Conservation (phyloP, 129 eudicot species). For the Artemisia argyi region DNA sequence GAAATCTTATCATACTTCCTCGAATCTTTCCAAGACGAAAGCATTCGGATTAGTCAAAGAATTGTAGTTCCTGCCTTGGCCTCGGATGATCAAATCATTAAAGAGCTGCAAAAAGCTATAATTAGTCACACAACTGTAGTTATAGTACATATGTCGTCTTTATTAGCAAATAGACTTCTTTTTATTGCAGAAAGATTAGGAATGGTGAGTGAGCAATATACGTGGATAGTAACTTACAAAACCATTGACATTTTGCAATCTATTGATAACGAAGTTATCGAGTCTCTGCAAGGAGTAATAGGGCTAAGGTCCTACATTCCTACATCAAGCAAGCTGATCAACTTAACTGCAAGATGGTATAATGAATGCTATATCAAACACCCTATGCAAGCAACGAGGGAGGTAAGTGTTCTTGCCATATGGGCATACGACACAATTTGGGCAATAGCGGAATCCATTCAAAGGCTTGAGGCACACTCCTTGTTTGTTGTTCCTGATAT, state of each 20-base stretch:
- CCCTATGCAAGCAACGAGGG: neutral
- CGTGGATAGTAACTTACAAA: slow-evolving; percentile 51
- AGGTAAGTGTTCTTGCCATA: slow-evolving; percentile 14
- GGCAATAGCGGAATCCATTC: slow-evolving; percentile 33
- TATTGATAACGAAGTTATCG: slow-evolving; percentile 19
- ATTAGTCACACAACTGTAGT: slow-evolving; percentile 30
- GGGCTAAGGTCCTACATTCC: slow-evolving; percentile 46
- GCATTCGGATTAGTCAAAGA: slow-evolving; percentile 19
- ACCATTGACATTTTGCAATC: slow-evolving; percentile 19
- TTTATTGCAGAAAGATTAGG: slow-evolving; percentile 31
- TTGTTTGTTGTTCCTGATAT: neutral
- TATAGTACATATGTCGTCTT: slow-evolving; percentile 36
- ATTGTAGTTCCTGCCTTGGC: slow-evolving; percentile 29
- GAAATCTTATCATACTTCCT: slow-evolving; percentile 16
- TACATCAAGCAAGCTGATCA: slow-evolving; percentile 13
- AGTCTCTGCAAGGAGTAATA: slow-evolving; percentile 44
- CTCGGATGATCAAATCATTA: slow-evolving; percentile 31
- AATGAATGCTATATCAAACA: neutral
- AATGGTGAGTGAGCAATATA: slow-evolving; percentile 47
- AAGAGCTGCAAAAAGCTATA: slow-evolving; percentile 40
- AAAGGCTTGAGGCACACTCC: neutral
- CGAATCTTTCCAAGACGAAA: slow-evolving; percentile 18
- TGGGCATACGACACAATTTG: slow-evolving; percentile 35
- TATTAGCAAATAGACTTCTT: slow-evolving; percentile 34
- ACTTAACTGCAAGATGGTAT: slow-evolving; percentile 7